Conservation (phyloP, 176 grass and related monocot species). For the Triticum monococcum region DNA sequence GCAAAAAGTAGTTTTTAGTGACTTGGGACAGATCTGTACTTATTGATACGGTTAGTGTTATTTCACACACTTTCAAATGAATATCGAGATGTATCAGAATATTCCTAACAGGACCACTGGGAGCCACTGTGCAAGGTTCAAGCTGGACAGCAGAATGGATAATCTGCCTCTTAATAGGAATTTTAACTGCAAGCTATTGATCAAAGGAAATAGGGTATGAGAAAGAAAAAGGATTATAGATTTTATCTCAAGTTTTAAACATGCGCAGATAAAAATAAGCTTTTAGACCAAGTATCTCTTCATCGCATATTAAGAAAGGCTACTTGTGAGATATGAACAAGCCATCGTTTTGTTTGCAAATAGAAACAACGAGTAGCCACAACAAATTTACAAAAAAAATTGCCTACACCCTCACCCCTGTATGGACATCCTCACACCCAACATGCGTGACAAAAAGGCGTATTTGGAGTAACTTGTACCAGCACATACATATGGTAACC, state of each 20-base stretch:
- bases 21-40: not conserved
- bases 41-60: not conserved
- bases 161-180: not conserved
- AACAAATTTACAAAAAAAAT: not conserved
- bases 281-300: not conserved
- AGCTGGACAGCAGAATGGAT: not conserved
- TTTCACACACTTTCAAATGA: not conserved
- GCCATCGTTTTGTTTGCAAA: not conserved
- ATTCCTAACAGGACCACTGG: not conserved
- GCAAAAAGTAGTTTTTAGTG: not conserved
- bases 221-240: not conserved
- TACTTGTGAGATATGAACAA: not conserved
- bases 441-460: not conserved
- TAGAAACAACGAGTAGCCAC: not conserved
- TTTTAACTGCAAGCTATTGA: not conserved
- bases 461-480: not conserved
- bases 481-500: not conserved
- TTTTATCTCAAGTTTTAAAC: not conserved
- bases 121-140: not conserved
- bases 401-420: not conserved
- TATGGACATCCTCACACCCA: not conserved
- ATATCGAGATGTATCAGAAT: not conserved
- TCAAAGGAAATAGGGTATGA: not conserved
- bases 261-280: not conserved
- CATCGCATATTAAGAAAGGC: not conserved